These are phyloP conservation scores for Nothopassalora personata DNA, from an alignment of 2,329 filamentous ascomycete species.

Conservation along the genomic window DNA sequence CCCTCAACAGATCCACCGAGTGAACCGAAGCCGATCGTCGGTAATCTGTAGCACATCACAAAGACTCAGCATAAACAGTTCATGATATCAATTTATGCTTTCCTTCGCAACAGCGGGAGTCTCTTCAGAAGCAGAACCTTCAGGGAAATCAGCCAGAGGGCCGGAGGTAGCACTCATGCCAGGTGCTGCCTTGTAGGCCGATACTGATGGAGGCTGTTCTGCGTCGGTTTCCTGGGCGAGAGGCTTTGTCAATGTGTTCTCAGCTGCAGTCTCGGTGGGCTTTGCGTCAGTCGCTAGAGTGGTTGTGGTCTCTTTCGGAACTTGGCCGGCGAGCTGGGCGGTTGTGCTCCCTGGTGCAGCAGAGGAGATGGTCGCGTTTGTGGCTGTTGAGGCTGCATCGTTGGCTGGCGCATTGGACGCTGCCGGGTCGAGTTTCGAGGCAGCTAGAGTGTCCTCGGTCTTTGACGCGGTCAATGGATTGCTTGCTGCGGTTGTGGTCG, in stretches of 20 bases:
- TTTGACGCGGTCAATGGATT: not conserved
- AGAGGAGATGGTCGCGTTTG: not conserved
- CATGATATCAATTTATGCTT: not conserved
- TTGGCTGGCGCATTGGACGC: not conserved
- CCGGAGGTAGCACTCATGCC: conserved; percentile 23
- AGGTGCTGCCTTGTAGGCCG: conserved; percentile 4
- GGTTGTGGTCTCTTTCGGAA: not conserved
- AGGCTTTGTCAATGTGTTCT: not conserved
- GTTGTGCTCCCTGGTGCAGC: not conserved
- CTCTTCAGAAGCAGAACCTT: conserved; percentile 6
- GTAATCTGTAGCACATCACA: conserved; percentile 2
- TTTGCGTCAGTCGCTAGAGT: not conserved
- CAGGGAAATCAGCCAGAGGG: conserved; percentile 20
- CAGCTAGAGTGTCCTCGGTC: not conserved
- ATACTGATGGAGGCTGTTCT: not conserved
- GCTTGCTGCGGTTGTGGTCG: not conserved
- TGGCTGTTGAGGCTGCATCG: not conserved
- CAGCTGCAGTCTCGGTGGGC: not conserved
- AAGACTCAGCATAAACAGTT: conserved; percentile 3
- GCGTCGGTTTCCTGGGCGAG: not conserved
- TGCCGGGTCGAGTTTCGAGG: not conserved
- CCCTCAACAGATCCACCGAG: not conserved
- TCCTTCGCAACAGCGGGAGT: not conserved
- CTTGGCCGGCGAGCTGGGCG: not conserved
- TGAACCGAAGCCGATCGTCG: conserved; percentile 6